phyloP scores from a whole-genome alignment of 805 yeast genomes.

The Candida lessepsii region DNA sequence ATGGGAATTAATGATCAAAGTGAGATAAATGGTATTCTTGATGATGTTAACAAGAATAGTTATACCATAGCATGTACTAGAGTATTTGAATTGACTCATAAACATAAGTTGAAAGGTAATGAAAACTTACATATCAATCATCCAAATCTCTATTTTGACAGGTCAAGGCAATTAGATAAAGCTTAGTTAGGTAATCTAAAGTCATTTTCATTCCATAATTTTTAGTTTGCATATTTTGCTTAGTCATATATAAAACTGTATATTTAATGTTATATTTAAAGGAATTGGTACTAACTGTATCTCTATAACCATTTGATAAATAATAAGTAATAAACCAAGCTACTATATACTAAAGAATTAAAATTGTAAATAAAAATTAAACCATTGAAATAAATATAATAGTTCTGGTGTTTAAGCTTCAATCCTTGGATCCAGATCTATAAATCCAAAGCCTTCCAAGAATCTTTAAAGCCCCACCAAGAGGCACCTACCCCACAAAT shows the following conservation, averaged over 20 bases:
- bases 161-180: constrained; percentile 59
- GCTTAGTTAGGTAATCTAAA: constrained; percentile 2
- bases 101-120: constrained; percentile 36
- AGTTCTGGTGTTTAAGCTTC: too few relatives aligned
- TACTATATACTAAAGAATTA: too few relatives aligned
- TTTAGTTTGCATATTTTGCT: too few relatives aligned
- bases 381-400: too few relatives aligned
- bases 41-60: constrained; percentile 64
- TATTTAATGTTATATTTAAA: constrained; percentile 5
- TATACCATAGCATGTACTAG: constrained; percentile 87
- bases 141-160: constrained; percentile 85
- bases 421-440: too few relatives aligned
- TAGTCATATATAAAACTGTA: not conserved
- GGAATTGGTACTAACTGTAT: not conserved
- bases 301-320: too few relatives aligned
- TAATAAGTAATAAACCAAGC: too few relatives aligned
- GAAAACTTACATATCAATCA: constrained; percentile 70
- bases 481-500: constrained; percentile 46
- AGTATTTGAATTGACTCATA: constrained; percentile 75
- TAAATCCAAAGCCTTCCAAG: constrained; percentile 37
- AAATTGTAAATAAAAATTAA: too few relatives aligned
- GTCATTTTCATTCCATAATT: too few relatives aligned
- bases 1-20: constrained; percentile 66
- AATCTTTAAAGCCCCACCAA: constrained; percentile 39
- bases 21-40: constrained; percentile 59